These are phyloP conservation scores for Dryadomyces quercus-mongolicae DNA, from an alignment of 2,329 filamentous ascomycete species.

Conservation along the genomic window DNA sequence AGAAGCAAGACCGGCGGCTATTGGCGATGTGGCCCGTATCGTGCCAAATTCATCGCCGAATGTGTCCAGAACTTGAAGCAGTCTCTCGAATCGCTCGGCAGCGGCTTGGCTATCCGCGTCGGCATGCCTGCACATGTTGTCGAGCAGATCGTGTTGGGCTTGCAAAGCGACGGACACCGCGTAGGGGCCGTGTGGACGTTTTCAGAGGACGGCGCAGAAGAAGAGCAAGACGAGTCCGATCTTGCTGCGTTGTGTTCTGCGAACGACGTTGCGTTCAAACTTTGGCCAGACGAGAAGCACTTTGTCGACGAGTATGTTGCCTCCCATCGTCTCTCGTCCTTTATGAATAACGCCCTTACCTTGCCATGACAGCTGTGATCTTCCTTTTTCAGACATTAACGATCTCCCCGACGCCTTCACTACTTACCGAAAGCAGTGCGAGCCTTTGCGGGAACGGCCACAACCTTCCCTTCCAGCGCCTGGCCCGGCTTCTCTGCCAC, in stretches of 20 bases:
- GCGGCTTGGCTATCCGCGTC: slow-evolving; percentile 50
- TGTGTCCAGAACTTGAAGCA: slow-evolving; percentile 61
- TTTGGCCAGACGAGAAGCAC: slow-evolving; percentile 68
- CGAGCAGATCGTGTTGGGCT: slow-evolving; percentile 37
- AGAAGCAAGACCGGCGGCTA: slow-evolving; percentile 52
- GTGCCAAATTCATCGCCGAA: slow-evolving; percentile 60
- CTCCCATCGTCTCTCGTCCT: not conserved
- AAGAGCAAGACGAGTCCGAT: slow-evolving; percentile 49
- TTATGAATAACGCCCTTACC: too few species aligned
- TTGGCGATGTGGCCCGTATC: slow-evolving; percentile 62
- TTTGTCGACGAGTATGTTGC: slow-evolving; percentile 57
- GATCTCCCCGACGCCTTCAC: slow-evolving; percentile 68
- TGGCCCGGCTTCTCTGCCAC: slow-evolving; percentile 36
- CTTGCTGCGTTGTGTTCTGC: slow-evolving; percentile 40
- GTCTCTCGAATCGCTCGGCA: slow-evolving; percentile 44
- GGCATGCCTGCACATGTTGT: slow-evolving; percentile 50
- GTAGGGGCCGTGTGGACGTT: slow-evolving; percentile 65
- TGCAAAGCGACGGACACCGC: slow-evolving; percentile 26
- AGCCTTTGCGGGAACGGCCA: slow-evolving; percentile 56
- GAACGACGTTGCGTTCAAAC: slow-evolving; percentile 44
- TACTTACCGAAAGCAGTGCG: slow-evolving; percentile 58
- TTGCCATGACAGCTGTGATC: slow-evolving; percentile 43
- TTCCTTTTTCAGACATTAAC: slow-evolving; percentile 41
- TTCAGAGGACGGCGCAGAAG: slow-evolving; percentile 56
- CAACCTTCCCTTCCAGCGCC: slow-evolving; percentile 44